Evolutionary conservation across 2,329 filamentous ascomycete genomes (phyloP), one percentile per base, ranked within the genome.

Genomic region (Paracorniculantispora psalliotae): DNA sequence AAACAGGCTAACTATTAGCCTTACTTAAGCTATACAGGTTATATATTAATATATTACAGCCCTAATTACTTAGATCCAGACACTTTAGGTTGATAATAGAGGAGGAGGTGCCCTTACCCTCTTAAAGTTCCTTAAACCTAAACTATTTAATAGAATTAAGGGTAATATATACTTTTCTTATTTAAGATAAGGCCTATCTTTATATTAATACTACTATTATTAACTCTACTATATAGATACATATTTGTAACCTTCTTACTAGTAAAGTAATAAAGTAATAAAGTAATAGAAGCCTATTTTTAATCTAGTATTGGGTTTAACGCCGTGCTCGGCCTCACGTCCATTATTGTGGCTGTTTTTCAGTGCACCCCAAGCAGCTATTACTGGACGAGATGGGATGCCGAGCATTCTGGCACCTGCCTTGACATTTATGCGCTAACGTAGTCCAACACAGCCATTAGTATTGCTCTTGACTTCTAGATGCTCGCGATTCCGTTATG

Each of bases 321-420:
- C n/a, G n/a, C n/a, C n/a, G n/a, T n/a, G n/a, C n/a, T n/a, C n/a
- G n/a, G n/a, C n/a, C n/a, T n/a, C n/a, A n/a, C n/a, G n/a, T n/a
- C n/a, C n/a, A n/a, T n/a, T n/a, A n/a, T n/a, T n/a, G n/a, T n/a
- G n/a, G n/a, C n/a, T n/a, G n/a, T 37, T 37, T 76, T 80, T 44
- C 74, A 79, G 60, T 81, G 79, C 67, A 66, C 61, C 7, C 80
- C 79, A 1, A 67, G 81, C 23, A 65, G 66, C 13, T 76, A 71
- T 50, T 77, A 75, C 63, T 83, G 80, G 80, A 72, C 67, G 0
- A 66, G 66, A 7, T 82, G 79, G 77, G 73, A 77, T 39, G 74
- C 73, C 3, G 67, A 73, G 57, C 68, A 73, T 28, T 21, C 63
- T 0, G 80, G 80, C 0, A 66, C 61, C 4, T 83, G 81, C 63